Base-by-base conservation (phyloP, 305 asterid genomes). In the Vinca major region DNA sequence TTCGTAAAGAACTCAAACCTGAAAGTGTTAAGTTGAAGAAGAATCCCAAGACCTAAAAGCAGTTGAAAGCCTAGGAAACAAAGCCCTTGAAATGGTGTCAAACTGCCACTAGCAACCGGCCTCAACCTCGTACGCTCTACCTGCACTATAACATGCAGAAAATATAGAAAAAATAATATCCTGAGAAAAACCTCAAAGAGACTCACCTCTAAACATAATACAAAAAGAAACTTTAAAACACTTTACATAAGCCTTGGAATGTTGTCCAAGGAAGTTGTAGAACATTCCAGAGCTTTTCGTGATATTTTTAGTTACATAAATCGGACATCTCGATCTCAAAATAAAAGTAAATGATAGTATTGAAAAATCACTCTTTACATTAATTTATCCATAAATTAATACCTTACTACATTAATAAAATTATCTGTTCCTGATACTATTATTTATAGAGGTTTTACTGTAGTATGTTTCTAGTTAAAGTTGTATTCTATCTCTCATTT, bases 31-130 rank as follows among this genome's bases (percentile, higher is more conserved):
- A 91, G 86, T 69, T 89, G 98, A 69, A 89, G 77, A 69, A 92
- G 97, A 71, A 92, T 86, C 62, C 94, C 94, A 79, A 88, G 84
- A 51, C 98, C 98, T 79, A 92, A 75, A 69, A 88, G 82, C 85
- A 88, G 77, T 70, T 92, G 98, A 68, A 88, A 80, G 49, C 89
- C 95, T 74, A 92, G 96, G 80, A 87, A 90, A 76, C 83, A 80
- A 71, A 84, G 74, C 51, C 98, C 97, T 80, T 84, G 89, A 80
- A 83, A 83, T 33, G 95, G 92, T 64, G 96, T 86, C 62, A 92
- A 62, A 44, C 58, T 84, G 62, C 98, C 98, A 77, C 97, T 90
- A 43, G 96, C 96, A 62, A 92, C 70, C 50, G 98, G 98, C 84
- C 98, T 85, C 79, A 75, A 73, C 84, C 85, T 84, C 62, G 97